Base-by-base conservation (phyloP, 768 basidiomycete genomes). In the Strobilomyces dryophilus region DNA sequence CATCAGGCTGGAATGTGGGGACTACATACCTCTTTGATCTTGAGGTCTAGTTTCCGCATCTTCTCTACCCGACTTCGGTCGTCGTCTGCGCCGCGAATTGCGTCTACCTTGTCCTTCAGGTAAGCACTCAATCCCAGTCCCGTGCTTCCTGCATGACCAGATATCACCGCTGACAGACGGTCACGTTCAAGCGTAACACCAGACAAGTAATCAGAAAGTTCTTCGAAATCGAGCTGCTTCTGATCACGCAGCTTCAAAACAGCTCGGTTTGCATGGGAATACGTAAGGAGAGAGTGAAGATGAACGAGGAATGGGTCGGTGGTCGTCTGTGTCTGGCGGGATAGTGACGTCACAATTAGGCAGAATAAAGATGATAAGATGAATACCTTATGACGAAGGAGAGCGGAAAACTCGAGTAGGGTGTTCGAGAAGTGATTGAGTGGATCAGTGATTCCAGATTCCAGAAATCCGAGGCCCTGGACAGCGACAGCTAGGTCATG, bases 151-250 rank as follows among this genome's bases (percentile, higher is more conserved):
- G 87, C 89, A 66, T 89, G 92, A n/a, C 90, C 93, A 53, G 80
- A 85, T 63, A 92, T 90, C 41, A 98, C 79, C 2, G 92, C 92
- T 18, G 94, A 85, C 10, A 99, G 76, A 42, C 97, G 78, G 65
- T 99, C 97, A 20, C 97, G 85, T 71, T 99, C 97, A 11, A 85
- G 76, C 1, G 92, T 93, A 42, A 98, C 85, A n/a, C 88, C 89
- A 7, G 90, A 89, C 12, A 99, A 78, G 70, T 98, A 98, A 48
- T 93, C 90, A 2, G 93, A 92, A 9, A 98, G 80, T 67, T 98
- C 95, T 71, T 99, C 97, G 58, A 98, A 95, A 66, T 99, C 97
- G 51, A 98, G 82, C 69, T 99, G 97, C 70, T 98, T 99, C 72
- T 98, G 97, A 68, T 98, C 97, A 42, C 97, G 85, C 29, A 97